phyloP scores from a whole-genome alignment of 441 rosid genomes.

The Populus hybrid region DNA sequence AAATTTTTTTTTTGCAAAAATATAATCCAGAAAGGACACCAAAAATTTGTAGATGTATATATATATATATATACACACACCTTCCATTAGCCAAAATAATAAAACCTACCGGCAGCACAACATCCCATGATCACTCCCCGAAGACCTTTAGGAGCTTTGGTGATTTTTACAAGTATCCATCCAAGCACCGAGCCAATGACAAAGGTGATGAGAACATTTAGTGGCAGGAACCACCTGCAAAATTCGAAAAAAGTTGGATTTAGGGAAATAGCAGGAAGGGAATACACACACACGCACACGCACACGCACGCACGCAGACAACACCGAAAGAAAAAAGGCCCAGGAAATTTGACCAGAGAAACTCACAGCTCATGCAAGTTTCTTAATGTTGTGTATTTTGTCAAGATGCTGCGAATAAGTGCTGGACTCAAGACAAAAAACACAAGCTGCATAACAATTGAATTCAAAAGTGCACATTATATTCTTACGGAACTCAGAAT shows the following conservation, averaged over 20 bases:
- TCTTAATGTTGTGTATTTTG: constrained; percentile 21
- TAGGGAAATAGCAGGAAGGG: too few relatives aligned
- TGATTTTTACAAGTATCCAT: constrained; percentile 31
- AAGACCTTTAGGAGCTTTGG: constrained; percentile 28
- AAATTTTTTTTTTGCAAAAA: too few relatives aligned
- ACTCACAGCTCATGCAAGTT: constrained; percentile 18
- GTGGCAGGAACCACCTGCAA: constrained; percentile 29
- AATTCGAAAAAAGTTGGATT: too few relatives aligned
- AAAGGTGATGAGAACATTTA: constrained; percentile 36
- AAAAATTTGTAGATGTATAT: too few relatives aligned
- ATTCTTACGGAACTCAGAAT: too few relatives aligned
- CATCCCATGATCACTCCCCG: constrained; percentile 43
- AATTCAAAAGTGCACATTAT: background rate
- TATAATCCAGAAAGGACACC: too few relatives aligned
- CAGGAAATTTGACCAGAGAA: background rate
- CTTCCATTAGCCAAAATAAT: too few relatives aligned
- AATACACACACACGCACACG: too few relatives aligned
- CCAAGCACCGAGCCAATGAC: constrained; percentile 37
- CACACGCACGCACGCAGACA: too few relatives aligned
- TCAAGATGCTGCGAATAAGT: constrained; percentile 23
- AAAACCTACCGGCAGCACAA: constrained; percentile 23
- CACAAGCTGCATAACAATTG: background rate
- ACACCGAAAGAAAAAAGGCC: too few relatives aligned
- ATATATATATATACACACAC: too few relatives aligned
- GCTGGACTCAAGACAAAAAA: constrained; percentile 24